phyloP scores from a whole-genome alignment of 805 yeast genomes.

The Yarrowia sp. region DNA sequence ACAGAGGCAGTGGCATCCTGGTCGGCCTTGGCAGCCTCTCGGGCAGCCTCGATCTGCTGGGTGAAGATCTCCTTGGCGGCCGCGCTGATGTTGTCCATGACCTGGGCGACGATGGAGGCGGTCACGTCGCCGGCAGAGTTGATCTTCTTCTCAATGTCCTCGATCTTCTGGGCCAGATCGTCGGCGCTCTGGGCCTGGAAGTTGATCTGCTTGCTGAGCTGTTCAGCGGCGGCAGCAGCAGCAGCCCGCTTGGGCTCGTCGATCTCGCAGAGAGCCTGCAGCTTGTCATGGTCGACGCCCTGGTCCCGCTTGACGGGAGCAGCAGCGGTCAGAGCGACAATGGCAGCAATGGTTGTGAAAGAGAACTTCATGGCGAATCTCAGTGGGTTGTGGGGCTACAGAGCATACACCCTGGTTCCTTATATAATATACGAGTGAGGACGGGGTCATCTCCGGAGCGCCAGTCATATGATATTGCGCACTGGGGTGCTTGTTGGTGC shows the following conservation, averaged over 20 bases:
- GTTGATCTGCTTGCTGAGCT: neutral
- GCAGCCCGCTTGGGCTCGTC: neutral
- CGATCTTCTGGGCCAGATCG: neutral
- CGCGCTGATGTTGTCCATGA: neutral
- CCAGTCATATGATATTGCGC: too few species aligned
- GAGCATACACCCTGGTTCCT: too few species aligned
- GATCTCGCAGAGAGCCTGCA: neutral
- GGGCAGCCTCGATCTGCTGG: neutral
- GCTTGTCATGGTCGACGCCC: neutral
- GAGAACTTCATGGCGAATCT: slow-evolving; percentile 1
- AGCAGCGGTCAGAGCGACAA: neutral
- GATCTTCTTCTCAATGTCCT: neutral
- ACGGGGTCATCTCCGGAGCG: too few species aligned
- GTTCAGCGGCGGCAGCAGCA: neutral
- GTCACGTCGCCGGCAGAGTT: neutral
- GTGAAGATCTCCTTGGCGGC: neutral
- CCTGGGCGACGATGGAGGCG: neutral
- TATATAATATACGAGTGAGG: too few species aligned
- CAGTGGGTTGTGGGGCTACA: too few species aligned
- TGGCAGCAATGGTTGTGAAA: neutral
- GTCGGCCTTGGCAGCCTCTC: neutral
- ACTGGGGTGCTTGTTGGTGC: too few species aligned
- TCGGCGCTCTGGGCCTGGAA: neutral
- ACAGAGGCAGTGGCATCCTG: neutral
- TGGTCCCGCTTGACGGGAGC: neutral